phyloP scores from a whole-genome alignment of 2,329 filamentous ascomycete species.

The Diaporthe vexans region DNA sequence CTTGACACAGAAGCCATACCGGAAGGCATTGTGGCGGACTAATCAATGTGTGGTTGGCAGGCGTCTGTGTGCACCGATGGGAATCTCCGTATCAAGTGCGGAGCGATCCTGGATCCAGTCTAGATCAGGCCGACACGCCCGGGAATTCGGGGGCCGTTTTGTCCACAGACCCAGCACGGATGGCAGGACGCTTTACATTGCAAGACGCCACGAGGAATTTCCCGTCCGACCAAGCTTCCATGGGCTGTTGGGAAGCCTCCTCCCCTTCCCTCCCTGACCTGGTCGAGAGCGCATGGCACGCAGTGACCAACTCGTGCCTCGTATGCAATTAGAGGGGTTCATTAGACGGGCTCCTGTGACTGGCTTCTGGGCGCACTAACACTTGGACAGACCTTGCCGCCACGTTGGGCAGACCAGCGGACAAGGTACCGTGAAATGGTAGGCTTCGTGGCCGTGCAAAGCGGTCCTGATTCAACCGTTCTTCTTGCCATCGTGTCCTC shows the following conservation, averaged over 20 bases:
- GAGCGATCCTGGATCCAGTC: slow-evolving; percentile 16
- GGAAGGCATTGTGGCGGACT: neutral
- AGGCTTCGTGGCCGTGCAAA: neutral
- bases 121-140: slow-evolving; percentile 1
- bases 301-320: neutral
- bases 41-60: neutral
- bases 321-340: slow-evolving; percentile 27
- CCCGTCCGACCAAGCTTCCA: neutral
- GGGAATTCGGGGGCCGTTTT: no score
- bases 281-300: neutral
- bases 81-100: neutral
- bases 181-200: neutral
- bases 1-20: neutral
- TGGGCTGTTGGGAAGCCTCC: neutral
- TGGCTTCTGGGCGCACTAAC: neutral
- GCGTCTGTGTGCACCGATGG: neutral
- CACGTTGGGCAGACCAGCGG: neutral
- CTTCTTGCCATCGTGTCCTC: slow-evolving; percentile 37
- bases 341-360: neutral
- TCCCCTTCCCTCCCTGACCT: neutral
- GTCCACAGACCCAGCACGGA: neutral
- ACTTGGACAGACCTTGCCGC: neutral
- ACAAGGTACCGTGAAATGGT: no score
- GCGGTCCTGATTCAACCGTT: slow-evolving; percentile 49
- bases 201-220: neutral